phyloP scores from a whole-genome alignment of 345 rosid species.

The Stellera chamaejasme region DNA sequence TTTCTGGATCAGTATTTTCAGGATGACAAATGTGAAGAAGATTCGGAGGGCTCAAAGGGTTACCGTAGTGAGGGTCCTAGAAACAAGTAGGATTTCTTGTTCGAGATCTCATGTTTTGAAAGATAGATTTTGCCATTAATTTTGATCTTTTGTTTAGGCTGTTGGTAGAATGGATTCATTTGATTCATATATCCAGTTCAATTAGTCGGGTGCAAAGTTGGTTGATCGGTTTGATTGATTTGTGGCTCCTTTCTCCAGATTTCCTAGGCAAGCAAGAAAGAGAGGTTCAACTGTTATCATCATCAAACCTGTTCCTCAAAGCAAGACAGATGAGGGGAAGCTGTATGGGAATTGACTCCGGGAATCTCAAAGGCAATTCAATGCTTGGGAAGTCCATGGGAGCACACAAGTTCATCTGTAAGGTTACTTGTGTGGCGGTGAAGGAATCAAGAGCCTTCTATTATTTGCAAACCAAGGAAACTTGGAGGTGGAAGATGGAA shows the following conservation, averaged over 20 bases:
- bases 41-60: conserved; percentile 21
- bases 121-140: background rate
- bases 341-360: conserved; percentile 16
- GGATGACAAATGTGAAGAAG: conserved; percentile 19
- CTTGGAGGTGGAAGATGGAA: too few relatives aligned
- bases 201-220: too few relatives aligned
- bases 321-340: conserved; percentile 32
- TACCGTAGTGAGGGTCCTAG: conserved; percentile 26
- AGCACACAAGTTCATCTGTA: too few relatives aligned
- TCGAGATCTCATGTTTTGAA: background rate
- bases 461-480: too few relatives aligned
- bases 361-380: conserved; percentile 14
- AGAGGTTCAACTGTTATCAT: conserved; percentile 34
- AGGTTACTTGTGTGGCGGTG: too few relatives aligned
- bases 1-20: conserved; percentile 26
- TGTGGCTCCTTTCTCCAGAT: conserved; percentile 27
- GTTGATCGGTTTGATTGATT: background rate
- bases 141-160: conserved; percentile 3
- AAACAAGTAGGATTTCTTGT: conserved; percentile 34
- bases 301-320: conserved; percentile 24
- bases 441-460: too few relatives aligned
- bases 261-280: conserved; percentile 35
- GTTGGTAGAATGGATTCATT: too few relatives aligned
- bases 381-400: conserved; percentile 3
- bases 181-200: too few relatives aligned